Evolutionary conservation across 2,329 filamentous ascomycete species (phyloP).

Genomic region (Pseudogymnoascus sp.): DNA sequence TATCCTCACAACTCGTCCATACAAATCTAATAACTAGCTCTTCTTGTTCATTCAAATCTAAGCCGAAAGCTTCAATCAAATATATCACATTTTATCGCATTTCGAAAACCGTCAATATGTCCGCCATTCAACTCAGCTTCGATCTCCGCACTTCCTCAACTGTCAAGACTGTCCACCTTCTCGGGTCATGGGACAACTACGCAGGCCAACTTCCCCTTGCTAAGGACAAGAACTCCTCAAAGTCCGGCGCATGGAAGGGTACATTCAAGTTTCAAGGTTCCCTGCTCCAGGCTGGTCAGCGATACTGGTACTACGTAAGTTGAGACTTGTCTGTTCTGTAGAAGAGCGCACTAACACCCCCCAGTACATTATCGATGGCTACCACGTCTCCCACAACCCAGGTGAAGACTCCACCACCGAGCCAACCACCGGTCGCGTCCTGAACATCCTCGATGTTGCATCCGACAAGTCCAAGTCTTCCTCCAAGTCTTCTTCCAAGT

Average conservation of each 20-base stretch:
- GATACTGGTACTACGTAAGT: constrained; percentile 95
- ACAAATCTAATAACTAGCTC: constrained; percentile 24
- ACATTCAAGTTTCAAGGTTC: constrained; percentile 90
- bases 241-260: constrained; percentile 88
- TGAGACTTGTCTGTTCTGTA: neutral
- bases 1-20: constrained; percentile 40
- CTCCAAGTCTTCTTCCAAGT: constrained; percentile 33
- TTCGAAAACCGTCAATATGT: constrained; percentile 49
- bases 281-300: constrained; percentile 77
- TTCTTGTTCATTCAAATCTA: constrained; percentile 32
- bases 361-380: constrained; percentile 93
- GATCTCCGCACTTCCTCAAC: constrained; percentile 90
- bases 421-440: constrained; percentile 90
- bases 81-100: constrained; percentile 23
- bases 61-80: constrained; percentile 26
- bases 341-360: no score
- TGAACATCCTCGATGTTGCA: constrained; percentile 95
- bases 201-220: constrained; percentile 86
- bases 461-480: constrained; percentile 40
- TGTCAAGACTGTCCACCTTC: constrained; percentile 94
- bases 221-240: constrained; percentile 73
- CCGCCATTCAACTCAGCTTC: constrained; percentile 89
- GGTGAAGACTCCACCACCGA: constrained; percentile 82
- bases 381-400: constrained; percentile 95
- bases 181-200: constrained; percentile 99